Base-by-base conservation (phyloP, 257 asterid species). In the Nicotiana noctiflora region DNA sequence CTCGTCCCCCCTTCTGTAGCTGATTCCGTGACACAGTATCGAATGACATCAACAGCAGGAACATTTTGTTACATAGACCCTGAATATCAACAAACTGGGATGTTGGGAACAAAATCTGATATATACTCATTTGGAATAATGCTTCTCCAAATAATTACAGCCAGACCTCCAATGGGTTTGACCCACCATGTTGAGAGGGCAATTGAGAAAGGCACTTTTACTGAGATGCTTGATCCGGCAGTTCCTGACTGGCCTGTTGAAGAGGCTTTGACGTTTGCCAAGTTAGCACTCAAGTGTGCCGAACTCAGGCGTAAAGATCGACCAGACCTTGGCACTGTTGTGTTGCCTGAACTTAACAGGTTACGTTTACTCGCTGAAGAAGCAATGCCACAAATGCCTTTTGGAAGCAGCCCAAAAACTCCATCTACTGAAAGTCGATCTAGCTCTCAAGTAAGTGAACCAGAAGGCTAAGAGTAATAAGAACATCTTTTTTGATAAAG, bases 51-150 rank as follows among this genome's bases (percentile, higher is more conserved):
- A 51, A 83, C 98, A 76, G 98, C 98, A 2, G 98, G 98, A 77
- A 94, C 98, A 3, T 94, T 94, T 88, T 94, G 98, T 87, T 93
- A 94, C 85, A 94, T 93, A 62, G 98, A 94, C 74, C 98, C 98
- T 0, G 98, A 94, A 63, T 94, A 94, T 78, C 98, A 94, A 83
- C 96, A 94, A 76, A 94, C 98, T 0, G 98, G 98, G 52, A 94
- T 90, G 97, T 90, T 94, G 2, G 98, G 98, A 11, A 88, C 82
- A 80, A 94, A 93, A 83, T 94, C 98, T 2, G 98, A 94, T 57
- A 59, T 94, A 21, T 94, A 94, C 87, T 94, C 98, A 23, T 88
- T 94, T 23, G 98, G 98, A 10, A 89, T 94, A 18, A 89, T 92
- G 94, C 88, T 94, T 82, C 98, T 94, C 66, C 98, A 94, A 57